A percentile compares a stretch with the other conserved stretches of the same genome.
phyloP scores from a whole-genome alignment of 73 alveolate genomes.

The Strombidium stylifer region DNA sequence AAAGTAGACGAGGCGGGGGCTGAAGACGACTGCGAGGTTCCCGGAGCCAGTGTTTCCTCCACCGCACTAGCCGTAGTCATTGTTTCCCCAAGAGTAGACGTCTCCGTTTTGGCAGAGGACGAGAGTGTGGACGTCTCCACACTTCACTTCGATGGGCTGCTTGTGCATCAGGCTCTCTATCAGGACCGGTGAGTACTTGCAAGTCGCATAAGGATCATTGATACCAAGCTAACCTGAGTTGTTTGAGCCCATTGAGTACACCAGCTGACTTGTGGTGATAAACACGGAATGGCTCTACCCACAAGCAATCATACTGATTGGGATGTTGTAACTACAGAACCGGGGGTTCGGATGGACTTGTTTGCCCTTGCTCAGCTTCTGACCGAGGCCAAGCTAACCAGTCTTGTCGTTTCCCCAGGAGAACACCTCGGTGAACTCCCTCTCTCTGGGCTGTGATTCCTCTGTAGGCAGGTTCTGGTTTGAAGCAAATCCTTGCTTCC shows the following conservation, averaged over 20 bases:
- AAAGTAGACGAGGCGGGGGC: neutral
- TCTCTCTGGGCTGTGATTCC: too few species aligned
- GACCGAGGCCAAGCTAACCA: constrained; percentile 45
- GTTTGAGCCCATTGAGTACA: constrained; percentile 75
- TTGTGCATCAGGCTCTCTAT: constrained; percentile 31
- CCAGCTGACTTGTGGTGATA: constrained; percentile 45
- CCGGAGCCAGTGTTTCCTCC: constrained; percentile 19
- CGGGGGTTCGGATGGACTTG: constrained; percentile 28
- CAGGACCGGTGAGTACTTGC: constrained; percentile 44
- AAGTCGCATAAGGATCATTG: constrained; percentile 25
- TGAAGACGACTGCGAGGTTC: constrained; percentile 10
- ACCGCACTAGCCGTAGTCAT: constrained; percentile 69
- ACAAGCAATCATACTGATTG: constrained; percentile 50
- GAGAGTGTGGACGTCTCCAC: constrained; percentile 87
- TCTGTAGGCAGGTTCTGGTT: too few species aligned
- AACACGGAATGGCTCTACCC: constrained; percentile 70
- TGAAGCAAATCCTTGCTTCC: too few species aligned
- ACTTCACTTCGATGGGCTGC: constrained; percentile 54
- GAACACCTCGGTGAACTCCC: constrained; percentile 39
- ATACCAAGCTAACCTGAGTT: constrained; percentile 76
- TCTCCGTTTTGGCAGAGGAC: constrained; percentile 79
- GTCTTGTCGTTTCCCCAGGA: constrained; percentile 49
- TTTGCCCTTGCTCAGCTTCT: neutral
- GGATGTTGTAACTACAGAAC: constrained; percentile 50
- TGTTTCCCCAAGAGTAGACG: constrained; percentile 87